Conservation (phyloP, 495 filamentous ascomycete genomes). For the Neurospora sp. region DNA sequence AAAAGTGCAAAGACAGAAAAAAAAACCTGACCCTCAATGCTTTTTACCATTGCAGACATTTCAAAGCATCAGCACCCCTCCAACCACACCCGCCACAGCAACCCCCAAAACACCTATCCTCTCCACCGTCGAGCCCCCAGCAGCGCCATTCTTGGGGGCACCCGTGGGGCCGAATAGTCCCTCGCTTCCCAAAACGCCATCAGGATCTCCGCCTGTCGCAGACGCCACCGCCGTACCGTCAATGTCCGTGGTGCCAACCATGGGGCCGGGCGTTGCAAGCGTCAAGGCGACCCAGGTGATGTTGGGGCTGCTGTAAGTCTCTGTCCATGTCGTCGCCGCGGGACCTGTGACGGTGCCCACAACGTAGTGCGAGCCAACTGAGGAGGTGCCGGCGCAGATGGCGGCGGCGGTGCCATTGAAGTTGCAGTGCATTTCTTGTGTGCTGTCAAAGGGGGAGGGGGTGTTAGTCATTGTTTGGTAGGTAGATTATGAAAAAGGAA, state of each 20-base stretch:
- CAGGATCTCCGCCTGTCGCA: conserved; percentile 1
- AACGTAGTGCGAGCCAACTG: conserved; percentile 14
- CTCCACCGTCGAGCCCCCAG: not conserved
- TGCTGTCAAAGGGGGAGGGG: conserved; percentile 13
- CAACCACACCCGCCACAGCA: not conserved
- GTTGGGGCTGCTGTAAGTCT: conserved; percentile 19
- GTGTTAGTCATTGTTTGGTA: not conserved
- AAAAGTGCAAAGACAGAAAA: not conserved
- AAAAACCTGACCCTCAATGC: not conserved
- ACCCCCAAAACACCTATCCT: not conserved
- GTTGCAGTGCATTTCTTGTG: conserved; percentile 22
- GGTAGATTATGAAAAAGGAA: not conserved
- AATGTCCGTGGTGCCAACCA: conserved; percentile 13
- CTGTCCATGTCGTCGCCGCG: conserved; percentile 22
- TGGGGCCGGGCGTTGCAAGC: conserved; percentile 19
- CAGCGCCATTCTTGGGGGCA: conserved; percentile 3
- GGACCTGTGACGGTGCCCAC: conserved; percentile 23
- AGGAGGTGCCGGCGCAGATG: conserved; percentile 29
- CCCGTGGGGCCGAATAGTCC: not conserved
- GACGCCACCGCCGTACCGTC: conserved; percentile 11
- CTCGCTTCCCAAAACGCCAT: conserved; percentile 6
- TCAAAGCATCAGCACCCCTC: not conserved
- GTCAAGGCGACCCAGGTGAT: conserved; percentile 29
- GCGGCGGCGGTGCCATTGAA: conserved; percentile 24
- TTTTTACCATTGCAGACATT: not conserved